Evolutionary conservation across 2,329 filamentous ascomycete species (phyloP).

Genomic region (Aspergillus jensenii): DNA sequence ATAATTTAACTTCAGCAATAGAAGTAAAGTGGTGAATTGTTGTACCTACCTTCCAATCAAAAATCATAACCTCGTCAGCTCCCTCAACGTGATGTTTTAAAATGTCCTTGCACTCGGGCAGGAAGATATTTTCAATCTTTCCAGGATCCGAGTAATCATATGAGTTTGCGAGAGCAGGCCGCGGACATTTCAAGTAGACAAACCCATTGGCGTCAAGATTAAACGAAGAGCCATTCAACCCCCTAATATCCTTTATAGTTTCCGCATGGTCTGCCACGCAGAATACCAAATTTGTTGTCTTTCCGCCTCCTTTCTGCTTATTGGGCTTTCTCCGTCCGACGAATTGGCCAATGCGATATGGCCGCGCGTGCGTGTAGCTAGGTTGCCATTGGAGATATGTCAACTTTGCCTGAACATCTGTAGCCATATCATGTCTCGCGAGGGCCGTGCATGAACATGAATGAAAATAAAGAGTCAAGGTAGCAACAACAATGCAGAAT

Average conservation of each 20-base stretch:
- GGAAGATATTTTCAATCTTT: neutral
- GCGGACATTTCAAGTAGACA: neutral
- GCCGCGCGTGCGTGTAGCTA: neutral
- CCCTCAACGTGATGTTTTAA: neutral
- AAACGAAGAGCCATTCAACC: neutral
- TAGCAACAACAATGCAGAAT: too few species aligned
- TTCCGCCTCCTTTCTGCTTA: neutral
- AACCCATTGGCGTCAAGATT: neutral
- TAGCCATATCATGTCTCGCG: neutral
- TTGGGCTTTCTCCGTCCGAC: neutral
- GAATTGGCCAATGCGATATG: neutral
- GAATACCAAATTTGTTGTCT: neutral
- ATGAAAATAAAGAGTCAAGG: too few species aligned
- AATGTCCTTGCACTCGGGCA: neutral
- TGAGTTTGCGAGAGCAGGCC: neutral
- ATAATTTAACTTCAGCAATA: neutral
- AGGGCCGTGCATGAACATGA: too few species aligned
- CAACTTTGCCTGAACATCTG: neutral
- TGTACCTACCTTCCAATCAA: neutral
- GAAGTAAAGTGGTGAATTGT: neutral
- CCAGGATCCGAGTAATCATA: neutral
- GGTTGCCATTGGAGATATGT: constrained; percentile 8
- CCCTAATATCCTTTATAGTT: neutral
- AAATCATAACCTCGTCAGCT: constrained; percentile 1
- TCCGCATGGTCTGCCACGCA: neutral